Percentiles rank a stretch among this genome's conserved stretches.
phyloP scores from a whole-genome alignment of 768 basidiomycete genomes.

The Lepiota venenata region DNA sequence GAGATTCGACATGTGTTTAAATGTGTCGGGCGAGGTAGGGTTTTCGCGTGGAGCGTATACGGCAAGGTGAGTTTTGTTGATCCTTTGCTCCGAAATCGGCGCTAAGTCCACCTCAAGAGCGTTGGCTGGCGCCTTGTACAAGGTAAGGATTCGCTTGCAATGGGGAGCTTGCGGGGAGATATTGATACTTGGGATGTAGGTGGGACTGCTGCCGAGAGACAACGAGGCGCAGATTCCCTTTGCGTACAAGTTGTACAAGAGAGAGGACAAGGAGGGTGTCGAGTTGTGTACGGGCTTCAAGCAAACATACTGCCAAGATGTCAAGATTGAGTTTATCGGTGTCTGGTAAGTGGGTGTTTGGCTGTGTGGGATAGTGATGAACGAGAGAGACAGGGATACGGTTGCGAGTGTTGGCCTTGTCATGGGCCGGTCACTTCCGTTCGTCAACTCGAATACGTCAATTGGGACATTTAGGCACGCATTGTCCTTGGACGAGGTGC shows the following conservation, averaged over 20 bases:
- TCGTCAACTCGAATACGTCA: slow-evolving; percentile 55
- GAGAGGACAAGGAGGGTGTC: slow-evolving; percentile 41
- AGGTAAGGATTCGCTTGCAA: slow-evolving; percentile 32
- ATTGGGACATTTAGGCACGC: slow-evolving; percentile 79
- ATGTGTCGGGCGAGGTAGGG: slow-evolving; percentile 34
- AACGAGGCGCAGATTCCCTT: slow-evolving; percentile 70
- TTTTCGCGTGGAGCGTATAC: slow-evolving; percentile 65
- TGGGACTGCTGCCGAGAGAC: slow-evolving; percentile 66
- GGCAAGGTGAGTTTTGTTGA: slow-evolving; percentile 41
- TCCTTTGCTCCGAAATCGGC: neutral
- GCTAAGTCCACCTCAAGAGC: slow-evolving; percentile 44
- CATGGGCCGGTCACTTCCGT: slow-evolving; percentile 59
- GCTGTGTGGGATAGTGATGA: neutral
- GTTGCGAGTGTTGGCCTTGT: slow-evolving; percentile 73
- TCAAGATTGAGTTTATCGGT: slow-evolving; percentile 75
- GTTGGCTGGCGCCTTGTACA: slow-evolving; percentile 71
- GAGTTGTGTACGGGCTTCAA: slow-evolving; percentile 65
- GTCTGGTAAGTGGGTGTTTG: slow-evolving; percentile 51
- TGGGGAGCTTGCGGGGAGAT: neutral
- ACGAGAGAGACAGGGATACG: slow-evolving; percentile 57
- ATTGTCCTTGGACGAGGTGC: slow-evolving; percentile 72
- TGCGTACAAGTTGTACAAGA: slow-evolving; percentile 70
- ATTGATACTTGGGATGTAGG: slow-evolving; percentile 30
- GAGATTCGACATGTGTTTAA: neutral
- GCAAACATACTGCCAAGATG: slow-evolving; percentile 61